These are phyloP conservation scores for Xylariales sp. DNA, from an alignment of 2,329 filamentous ascomycete species.

Conservation along the genomic window DNA sequence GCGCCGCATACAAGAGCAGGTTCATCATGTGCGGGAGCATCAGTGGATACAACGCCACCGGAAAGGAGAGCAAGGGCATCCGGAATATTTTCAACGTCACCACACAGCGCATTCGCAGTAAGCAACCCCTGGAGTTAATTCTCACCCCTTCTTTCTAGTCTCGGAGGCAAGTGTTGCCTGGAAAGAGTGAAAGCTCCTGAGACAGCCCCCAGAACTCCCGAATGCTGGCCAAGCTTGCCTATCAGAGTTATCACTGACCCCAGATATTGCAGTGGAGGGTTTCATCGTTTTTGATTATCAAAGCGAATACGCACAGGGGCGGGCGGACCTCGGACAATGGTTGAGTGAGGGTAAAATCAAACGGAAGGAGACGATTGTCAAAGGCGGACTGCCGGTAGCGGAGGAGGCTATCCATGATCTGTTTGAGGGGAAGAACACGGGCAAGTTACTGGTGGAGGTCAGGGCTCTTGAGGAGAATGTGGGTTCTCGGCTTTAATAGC, in stretches of 20 bases:
- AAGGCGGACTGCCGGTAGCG: constrained; percentile 61
- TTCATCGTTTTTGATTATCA: constrained; percentile 70
- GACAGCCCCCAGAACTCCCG: no score
- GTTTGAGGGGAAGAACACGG: constrained; percentile 66
- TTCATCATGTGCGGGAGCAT: constrained; percentile 71
- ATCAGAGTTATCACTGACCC: no score
- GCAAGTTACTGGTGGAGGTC: constrained; percentile 57
- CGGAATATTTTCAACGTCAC: constrained; percentile 25
- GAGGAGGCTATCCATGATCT: constrained; percentile 60
- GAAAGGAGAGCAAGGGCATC: constrained; percentile 45
- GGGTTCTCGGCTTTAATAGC: constrained; percentile 22
- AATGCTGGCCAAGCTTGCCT: no score
- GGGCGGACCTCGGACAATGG: constrained; percentile 61
- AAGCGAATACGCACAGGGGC: constrained; percentile 52
- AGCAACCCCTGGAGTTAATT: no score
- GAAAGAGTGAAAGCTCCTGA: no score
- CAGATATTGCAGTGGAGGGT: no score
- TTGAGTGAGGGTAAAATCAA: constrained; percentile 67
- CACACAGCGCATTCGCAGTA: constrained; percentile 46
- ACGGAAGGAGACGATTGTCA: constrained; percentile 65
- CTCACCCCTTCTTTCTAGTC: no score
- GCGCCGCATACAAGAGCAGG: constrained; percentile 58
- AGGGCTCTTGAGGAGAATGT: constrained; percentile 30
- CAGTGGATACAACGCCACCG: constrained; percentile 60
- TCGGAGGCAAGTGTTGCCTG: no score